Conservation (phyloP, 1,139 yeast genomes). For the Candida sp. region DNA sequence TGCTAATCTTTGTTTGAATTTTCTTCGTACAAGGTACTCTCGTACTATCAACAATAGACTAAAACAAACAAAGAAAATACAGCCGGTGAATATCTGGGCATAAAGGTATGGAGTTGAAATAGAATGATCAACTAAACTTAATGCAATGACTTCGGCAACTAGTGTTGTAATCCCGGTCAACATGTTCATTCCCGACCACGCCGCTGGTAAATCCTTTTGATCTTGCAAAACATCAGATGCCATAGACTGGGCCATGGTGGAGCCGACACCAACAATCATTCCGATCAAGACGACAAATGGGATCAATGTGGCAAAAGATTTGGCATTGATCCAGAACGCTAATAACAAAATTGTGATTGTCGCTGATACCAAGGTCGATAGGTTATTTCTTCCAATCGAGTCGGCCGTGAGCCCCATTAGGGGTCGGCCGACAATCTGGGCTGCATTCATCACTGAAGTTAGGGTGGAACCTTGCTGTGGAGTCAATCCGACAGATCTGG, state of each 20-base stretch:
- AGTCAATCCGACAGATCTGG: conserved; percentile 55
- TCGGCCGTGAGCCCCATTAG: conserved; percentile 58
- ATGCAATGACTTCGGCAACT: conserved; percentile 49
- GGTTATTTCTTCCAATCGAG: conserved; percentile 53
- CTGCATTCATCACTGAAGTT: conserved; percentile 61
- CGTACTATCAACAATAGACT: conserved; percentile 28
- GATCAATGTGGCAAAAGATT: conserved; percentile 46
- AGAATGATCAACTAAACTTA: conserved; percentile 31
- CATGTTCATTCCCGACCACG: conserved; percentile 58
- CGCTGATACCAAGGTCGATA: conserved; percentile 32
- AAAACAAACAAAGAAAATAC: conserved; percentile 32
- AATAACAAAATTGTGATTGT: conserved; percentile 32
- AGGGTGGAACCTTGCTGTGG: conserved; percentile 54
- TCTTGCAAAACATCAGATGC: conserved; percentile 52
- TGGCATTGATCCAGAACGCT: conserved; percentile 57
- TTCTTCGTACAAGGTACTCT: conserved; percentile 24
- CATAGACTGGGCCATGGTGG: conserved; percentile 58
- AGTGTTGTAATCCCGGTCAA: conserved; percentile 42
- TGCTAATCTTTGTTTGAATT: conserved; percentile 11
- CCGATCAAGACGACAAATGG: conserved; percentile 57
- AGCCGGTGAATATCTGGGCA: conserved; percentile 61
- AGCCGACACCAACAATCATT: conserved; percentile 57
- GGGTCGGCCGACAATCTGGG: conserved; percentile 68
- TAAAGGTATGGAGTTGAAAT: conserved; percentile 46
- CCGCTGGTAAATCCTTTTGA: conserved; percentile 49